These are phyloP conservation scores for Tolypocladium pustulatum DNA, from an alignment of 2,329 filamentous ascomycete species.

Conservation along the genomic window DNA sequence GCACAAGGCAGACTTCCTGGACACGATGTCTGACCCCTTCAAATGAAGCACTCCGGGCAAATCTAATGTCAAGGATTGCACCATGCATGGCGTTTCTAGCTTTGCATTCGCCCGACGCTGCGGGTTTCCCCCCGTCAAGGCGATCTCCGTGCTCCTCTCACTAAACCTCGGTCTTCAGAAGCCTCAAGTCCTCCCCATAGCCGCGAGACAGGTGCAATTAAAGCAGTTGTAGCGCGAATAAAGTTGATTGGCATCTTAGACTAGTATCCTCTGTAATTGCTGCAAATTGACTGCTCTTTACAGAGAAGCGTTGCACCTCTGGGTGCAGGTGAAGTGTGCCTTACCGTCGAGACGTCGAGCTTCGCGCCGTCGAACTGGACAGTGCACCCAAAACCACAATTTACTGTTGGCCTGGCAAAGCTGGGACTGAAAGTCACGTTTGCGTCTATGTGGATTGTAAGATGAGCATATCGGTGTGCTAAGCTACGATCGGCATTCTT, in stretches of 20 bases:
- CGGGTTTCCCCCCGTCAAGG: not conserved
- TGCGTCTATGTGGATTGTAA: too few species aligned
- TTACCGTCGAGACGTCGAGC: not conserved
- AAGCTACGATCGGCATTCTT: not conserved
- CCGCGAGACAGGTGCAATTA: too few species aligned
- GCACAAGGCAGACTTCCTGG: not conserved
- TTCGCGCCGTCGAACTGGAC: not conserved
- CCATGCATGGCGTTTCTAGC: not conserved
- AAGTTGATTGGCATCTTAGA: not conserved
- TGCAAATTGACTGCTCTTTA: not conserved
- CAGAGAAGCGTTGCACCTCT: not conserved
- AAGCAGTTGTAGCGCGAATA: too few species aligned
- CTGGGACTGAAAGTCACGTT: not conserved
- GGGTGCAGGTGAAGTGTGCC: not conserved
- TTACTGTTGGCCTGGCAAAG: not conserved
- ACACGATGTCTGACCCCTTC: not conserved
- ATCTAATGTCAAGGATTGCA: not conserved
- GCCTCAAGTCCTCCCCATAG: too few species aligned
- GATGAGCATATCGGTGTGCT: not conserved
- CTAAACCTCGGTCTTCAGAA: not conserved
- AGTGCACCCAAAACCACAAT: not conserved
- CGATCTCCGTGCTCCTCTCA: not conserved
- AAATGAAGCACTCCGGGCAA: not conserved
- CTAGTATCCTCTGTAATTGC: not conserved
- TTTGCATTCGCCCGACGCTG: not conserved